These are phyloP conservation scores for Tricladium varicosporioides DNA, from an alignment of 2,329 filamentous ascomycete species.

Conservation along the genomic window DNA sequence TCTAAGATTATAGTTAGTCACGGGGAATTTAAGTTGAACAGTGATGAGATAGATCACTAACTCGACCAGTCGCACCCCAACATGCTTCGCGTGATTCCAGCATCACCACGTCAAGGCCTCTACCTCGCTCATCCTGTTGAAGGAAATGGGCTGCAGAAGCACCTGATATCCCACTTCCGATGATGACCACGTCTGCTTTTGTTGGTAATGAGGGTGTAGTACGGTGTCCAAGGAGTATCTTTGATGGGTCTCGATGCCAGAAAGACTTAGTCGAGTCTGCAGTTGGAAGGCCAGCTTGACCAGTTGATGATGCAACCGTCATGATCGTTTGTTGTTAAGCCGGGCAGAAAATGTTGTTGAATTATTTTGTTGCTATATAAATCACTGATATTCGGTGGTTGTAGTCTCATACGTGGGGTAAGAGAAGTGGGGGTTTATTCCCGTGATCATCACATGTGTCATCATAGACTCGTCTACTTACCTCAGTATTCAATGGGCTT, in stretches of 20 bases:
- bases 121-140: slow-evolving; percentile 42
- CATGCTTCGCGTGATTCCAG: slow-evolving; percentile 78
- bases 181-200: slow-evolving; percentile 65
- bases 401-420: no score
- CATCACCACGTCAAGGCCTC: slow-evolving; percentile 57
- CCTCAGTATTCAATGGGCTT: no score
- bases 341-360: no score
- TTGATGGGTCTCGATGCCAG: slow-evolving; percentile 70
- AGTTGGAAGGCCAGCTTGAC: slow-evolving; percentile 50
- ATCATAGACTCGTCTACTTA: no score
- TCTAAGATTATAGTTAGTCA: slow-evolving; percentile 39
- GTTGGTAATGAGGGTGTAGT: slow-evolving; percentile 63
- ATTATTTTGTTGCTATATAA: no score
- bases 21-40: slow-evolving; percentile 3
- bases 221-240: slow-evolving; percentile 62
- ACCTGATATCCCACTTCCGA: slow-evolving; percentile 78
- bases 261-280: slow-evolving; percentile 62
- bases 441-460: no score
- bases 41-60: slow-evolving; percentile 41
- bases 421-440: no score
- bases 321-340: slow-evolving; percentile 6
- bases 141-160: slow-evolving; percentile 66
- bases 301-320: slow-evolving; percentile 14
- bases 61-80: slow-evolving; percentile 79
- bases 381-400: no score